Conservation (phyloP, 2,329 filamentous ascomycete species). For the Fusarium keratoplasticum region DNA sequence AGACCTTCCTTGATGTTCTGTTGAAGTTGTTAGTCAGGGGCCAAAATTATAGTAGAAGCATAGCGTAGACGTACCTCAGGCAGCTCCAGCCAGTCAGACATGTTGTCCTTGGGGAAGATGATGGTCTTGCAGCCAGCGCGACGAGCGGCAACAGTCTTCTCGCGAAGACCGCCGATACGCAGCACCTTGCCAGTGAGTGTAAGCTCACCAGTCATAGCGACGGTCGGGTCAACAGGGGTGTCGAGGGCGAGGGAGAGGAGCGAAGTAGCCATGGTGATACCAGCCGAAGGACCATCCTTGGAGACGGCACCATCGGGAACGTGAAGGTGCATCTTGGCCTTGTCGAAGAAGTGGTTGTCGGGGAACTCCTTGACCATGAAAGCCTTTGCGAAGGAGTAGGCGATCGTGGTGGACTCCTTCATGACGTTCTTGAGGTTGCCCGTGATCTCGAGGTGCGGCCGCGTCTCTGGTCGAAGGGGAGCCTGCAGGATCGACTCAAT, state of each 20-base stretch:
- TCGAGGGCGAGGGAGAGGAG: slow-evolving; percentile 88
- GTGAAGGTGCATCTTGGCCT: slow-evolving; percentile 94
- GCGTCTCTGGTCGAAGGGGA: slow-evolving; percentile 77
- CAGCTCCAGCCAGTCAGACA: slow-evolving; percentile 96
- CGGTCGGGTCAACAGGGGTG: slow-evolving; percentile 80
- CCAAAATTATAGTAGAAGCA: not conserved
- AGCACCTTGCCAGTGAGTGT: slow-evolving; percentile 97
- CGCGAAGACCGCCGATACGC: slow-evolving; percentile 90
- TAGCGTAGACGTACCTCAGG: slow-evolving; percentile 80
- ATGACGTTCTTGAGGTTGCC: slow-evolving; percentile 96
- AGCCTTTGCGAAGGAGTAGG: slow-evolving; percentile 95
- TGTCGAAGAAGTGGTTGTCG: slow-evolving; percentile 95
- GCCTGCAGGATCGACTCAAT: slow-evolving; percentile 96
- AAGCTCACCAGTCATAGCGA: slow-evolving; percentile 98
- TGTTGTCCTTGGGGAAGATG: slow-evolving; percentile 94
- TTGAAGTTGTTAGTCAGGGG: slow-evolving; percentile 18
- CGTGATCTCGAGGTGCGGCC: slow-evolving; percentile 87
- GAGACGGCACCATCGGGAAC: slow-evolving; percentile 96
- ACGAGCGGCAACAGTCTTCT: slow-evolving; percentile 97
- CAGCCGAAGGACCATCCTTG: slow-evolving; percentile 93
- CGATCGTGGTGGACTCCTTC: slow-evolving; percentile 96
- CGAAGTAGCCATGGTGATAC: slow-evolving; percentile 98
- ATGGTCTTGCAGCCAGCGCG: slow-evolving; percentile 92
- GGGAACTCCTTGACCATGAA: slow-evolving; percentile 87
- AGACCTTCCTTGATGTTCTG: slow-evolving; percentile 99